Evolutionary conservation across 176 grass and related monocot species (phyloP).

Genomic region (Carex pumila): DNA sequence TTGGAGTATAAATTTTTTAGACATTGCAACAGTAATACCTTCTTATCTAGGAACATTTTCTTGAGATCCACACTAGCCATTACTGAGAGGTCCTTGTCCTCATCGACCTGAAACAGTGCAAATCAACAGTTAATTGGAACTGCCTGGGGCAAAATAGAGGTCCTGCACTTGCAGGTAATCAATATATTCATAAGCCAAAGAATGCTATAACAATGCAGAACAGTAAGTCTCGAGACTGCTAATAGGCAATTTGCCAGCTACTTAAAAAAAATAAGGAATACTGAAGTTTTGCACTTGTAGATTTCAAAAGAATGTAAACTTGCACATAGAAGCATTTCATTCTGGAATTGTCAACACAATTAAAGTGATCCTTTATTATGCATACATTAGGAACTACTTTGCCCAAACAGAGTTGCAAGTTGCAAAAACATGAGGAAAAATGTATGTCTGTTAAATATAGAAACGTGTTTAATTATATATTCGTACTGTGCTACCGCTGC

Average conservation of each 20-base stretch:
- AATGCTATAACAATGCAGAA: neutral
- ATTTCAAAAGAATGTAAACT: neutral
- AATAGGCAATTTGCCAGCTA: no score
- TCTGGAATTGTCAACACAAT: no score
- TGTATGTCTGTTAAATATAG: neutral
- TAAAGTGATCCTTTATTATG: neutral
- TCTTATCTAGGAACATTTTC: slow-evolving; percentile 69
- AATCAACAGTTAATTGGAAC: neutral
- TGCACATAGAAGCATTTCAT: neutral
- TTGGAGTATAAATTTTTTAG: neutral
- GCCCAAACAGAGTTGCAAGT: neutral
- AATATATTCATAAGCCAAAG: neutral
- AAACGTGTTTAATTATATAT: neutral
- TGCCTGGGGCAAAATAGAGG: neutral
- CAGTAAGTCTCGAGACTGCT: neutral
- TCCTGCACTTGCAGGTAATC: neutral
- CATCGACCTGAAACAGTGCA: slow-evolving; percentile 35
- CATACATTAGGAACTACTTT: neutral
- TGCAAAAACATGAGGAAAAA: neutral
- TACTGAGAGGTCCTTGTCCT: slow-evolving; percentile 76
- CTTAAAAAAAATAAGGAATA: no score
- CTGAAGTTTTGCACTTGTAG: no score
- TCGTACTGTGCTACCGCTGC: neutral
- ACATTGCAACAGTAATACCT: slow-evolving; percentile 32
- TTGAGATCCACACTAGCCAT: slow-evolving; percentile 59